Conservation (phyloP, 1,284 basidiomycete genomes). For the Cutaneotrichosporon mucoides region DNA sequence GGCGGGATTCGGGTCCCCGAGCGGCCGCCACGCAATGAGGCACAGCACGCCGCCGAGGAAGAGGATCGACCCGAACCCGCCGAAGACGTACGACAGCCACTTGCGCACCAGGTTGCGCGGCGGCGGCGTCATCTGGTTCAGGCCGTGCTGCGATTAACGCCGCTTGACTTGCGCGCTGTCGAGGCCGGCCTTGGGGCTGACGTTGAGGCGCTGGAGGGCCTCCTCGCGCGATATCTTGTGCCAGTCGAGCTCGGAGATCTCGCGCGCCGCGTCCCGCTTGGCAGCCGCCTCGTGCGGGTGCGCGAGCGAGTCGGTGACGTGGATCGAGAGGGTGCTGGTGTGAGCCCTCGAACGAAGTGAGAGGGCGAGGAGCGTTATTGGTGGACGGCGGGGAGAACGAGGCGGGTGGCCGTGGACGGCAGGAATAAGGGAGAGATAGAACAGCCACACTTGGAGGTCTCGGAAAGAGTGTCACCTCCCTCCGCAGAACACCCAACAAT, state of each 20-base stretch:
- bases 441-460: too few species aligned
- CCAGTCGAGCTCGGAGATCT: slow-evolving; percentile 54
- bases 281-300: slow-evolving; percentile 2
- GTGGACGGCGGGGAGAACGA: too few species aligned
- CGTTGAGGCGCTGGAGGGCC: slow-evolving; percentile 54
- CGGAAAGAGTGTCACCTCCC: too few species aligned
- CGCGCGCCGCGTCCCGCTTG: slow-evolving; percentile 27
- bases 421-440: too few species aligned
- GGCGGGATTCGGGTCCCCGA: slow-evolving; percentile 50
- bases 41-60: slow-evolving; percentile 54
- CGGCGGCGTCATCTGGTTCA: slow-evolving; percentile 49
- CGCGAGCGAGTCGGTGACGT: slow-evolving; percentile 40
- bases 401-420: too few species aligned
- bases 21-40: slow-evolving; percentile 53
- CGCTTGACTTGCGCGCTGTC: slow-evolving; percentile 55
- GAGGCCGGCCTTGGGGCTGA: slow-evolving; percentile 53
- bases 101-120: slow-evolving; percentile 46
- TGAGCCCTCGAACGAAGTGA: background rate
- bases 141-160: slow-evolving; percentile 47
- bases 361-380: too few species aligned
- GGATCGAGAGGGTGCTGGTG: slow-evolving; percentile 42
- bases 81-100: slow-evolving; percentile 52
- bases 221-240: slow-evolving; percentile 54
- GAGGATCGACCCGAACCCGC: slow-evolving; percentile 59
- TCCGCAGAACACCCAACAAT: too few species aligned